Conservation (phyloP, 2,329 filamentous ascomycete species). For the Monosporascus sp. region DNA sequence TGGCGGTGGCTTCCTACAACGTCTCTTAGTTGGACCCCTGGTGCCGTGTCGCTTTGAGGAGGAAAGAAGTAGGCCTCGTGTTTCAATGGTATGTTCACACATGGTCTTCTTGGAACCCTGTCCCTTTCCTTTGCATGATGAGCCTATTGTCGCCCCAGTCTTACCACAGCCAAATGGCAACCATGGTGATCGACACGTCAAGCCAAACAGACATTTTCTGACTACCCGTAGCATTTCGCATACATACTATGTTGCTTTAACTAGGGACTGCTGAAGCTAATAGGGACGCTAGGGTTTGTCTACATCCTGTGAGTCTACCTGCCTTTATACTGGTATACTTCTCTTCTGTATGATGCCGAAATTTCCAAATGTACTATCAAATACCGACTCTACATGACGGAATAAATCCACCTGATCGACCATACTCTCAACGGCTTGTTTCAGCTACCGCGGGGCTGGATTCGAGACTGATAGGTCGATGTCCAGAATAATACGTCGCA, state of each 20-base stretch:
- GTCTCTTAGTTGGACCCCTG: too few relatives aligned
- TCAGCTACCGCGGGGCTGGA: neutral
- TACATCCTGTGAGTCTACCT: neutral
- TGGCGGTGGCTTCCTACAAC: too few relatives aligned
- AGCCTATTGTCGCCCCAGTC: conserved; percentile 56
- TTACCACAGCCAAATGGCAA: conserved; percentile 34
- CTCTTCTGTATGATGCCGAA: conserved; percentile 31
- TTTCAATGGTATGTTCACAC: conserved; percentile 10
- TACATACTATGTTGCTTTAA: conserved; percentile 1
- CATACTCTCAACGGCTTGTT: neutral
- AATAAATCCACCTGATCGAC: conserved; percentile 24
- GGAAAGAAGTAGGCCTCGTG: too few relatives aligned
- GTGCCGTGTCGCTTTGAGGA: too few relatives aligned
- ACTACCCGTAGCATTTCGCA: conserved; percentile 17
- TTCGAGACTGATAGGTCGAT: too few relatives aligned
- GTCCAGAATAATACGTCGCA: neutral
- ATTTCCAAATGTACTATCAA: conserved; percentile 38
- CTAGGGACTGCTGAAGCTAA: conserved; percentile 12
- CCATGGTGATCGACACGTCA: conserved; percentile 52
- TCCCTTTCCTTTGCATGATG: conserved; percentile 38
- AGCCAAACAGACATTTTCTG: conserved; percentile 44
- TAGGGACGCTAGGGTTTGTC: neutral
- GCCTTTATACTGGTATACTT: conserved; percentile 1
- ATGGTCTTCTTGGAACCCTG: neutral
- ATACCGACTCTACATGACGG: conserved; percentile 39